Percentiles rank a stretch among this genome's conserved stretches.
phyloP scores from a whole-genome alignment of 176 grass and related monocot genomes.

The Avena eriantha region DNA sequence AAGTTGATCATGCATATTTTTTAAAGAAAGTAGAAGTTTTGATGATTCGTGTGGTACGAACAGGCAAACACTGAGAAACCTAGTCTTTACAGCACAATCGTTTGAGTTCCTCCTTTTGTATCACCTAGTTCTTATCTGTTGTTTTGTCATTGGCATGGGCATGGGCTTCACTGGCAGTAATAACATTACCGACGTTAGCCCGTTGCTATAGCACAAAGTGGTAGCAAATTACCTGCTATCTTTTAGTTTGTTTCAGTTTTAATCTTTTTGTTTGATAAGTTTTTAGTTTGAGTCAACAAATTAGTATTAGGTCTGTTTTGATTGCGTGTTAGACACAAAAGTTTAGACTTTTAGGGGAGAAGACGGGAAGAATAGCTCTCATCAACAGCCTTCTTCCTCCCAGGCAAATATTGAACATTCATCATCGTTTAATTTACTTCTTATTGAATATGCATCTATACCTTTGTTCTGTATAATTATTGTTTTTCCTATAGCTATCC shows the following conservation, averaged over 20 bases:
- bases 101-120: conserved; percentile 11
- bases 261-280: not conserved
- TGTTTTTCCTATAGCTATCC: not conserved
- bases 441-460: not conserved
- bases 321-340: not conserved
- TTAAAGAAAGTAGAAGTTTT: not conserved
- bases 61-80: not conserved
- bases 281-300: not conserved
- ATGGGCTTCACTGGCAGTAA: not conserved
- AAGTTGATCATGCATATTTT: conserved; percentile 46
- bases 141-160: conserved; percentile 3
- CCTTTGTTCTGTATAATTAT: conserved; percentile 34
- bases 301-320: not conserved
- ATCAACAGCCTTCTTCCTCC: not conserved
- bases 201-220: not conserved
- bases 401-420: not conserved
- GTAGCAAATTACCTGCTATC: not conserved
- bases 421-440: not conserved
- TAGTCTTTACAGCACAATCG: not conserved
- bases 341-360: not conserved
- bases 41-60: not conserved
- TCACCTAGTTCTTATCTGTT: not conserved
- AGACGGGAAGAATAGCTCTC: not conserved
- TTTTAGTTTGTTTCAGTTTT: conserved; percentile 2
- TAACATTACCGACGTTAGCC: not conserved